Base-by-base conservation (phyloP, 1,284 basidiomycete genomes). In the Xerocomus cyaneibrunnescens region DNA sequence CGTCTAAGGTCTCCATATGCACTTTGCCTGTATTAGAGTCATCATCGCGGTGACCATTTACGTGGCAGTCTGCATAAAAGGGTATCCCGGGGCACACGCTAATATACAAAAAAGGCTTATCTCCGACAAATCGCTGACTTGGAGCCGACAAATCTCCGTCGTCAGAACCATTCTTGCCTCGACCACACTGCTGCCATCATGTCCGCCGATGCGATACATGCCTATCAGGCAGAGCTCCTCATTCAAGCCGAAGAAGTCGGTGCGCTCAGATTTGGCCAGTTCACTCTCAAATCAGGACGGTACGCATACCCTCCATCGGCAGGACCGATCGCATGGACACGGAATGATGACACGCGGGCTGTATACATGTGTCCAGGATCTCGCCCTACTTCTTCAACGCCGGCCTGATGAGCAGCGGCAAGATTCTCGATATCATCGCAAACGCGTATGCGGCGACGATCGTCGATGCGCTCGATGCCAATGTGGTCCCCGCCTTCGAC, bases 351-450 rank as follows among this genome's bases (percentile, higher is more conserved):
- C 45, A 13, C 34, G 25, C 25, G 41, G n/a, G 14, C n/a, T 14
- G 3, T 19, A 35, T n/a, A 13, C 39, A 28, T 43, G 27, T 28
- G 14, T 35, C 19, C 68, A 93, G 92, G 34, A 74, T 81, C 51
- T 97, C 94, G 13, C 96, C 96, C 1, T 98, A 98, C 75, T 98
- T 98, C 71, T 95, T 98, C 81, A 98, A 98, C 68, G 92, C 93
- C 1, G 92, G 93, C 9, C 78, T 92, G 12, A 78, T 99, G 57
- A 93, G 88, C 70, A 87, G 89, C 5, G 92, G 95, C 0, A 80
- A 85, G 1, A 85, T 96, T 36, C 83, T 99, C 32, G 74, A 87
- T 35, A 79, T 87, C 7, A 77, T 97, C 25, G 87, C 94, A 8
- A 77, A 80, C n/a, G 93, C 95, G 14, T 98, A 97, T 63, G 93